A percentile compares a stretch with the other conserved stretches of the same genome.
Conservation (phyloP, 1,284 basidiomycete genomes). For the Stereum hirsutum region DNA sequence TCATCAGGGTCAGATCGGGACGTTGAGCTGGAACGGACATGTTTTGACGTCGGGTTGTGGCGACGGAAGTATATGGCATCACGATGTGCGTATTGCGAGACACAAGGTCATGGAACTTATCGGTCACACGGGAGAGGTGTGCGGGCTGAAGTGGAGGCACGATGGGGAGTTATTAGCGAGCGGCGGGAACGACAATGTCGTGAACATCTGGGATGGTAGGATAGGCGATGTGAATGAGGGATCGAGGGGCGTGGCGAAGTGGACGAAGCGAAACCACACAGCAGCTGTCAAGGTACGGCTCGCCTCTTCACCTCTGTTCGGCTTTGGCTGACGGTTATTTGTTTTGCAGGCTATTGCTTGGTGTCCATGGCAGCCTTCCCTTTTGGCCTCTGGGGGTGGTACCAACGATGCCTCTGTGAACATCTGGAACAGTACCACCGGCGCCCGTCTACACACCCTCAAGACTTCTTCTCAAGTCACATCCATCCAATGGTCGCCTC, state of each 20-base stretch:
- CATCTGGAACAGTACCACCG: conserved; percentile 88
- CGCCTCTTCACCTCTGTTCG: background rate
- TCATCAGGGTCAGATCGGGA: conserved; percentile 74
- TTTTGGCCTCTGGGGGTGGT: conserved; percentile 92
- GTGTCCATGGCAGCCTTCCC: conserved; percentile 93
- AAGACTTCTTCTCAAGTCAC: conserved; percentile 89
- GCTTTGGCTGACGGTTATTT: background rate
- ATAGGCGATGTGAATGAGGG: conserved; percentile 56
- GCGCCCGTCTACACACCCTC: conserved; percentile 78
- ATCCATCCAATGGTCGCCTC: conserved; percentile 82
- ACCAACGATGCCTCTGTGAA: conserved; percentile 93
- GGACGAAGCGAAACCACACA: conserved; percentile 91
- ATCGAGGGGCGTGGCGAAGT: conserved; percentile 63
- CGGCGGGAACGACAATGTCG: conserved; percentile 94
- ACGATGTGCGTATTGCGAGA: conserved; percentile 80
- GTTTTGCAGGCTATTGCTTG: conserved; percentile 76
- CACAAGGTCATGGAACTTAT: conserved; percentile 87
- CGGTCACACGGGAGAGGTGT: conserved; percentile 88
- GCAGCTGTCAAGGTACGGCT: conserved; percentile 81
- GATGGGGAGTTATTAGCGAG: conserved; percentile 88
- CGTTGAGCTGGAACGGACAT: conserved; percentile 81
- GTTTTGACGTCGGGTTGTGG: conserved; percentile 82
- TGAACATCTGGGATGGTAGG: conserved; percentile 92
- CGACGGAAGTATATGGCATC: conserved; percentile 91
- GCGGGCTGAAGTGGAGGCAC: conserved; percentile 73